Base-by-base conservation (phyloP, 345 rosid genomes). In the Diplotaxis tenuifolia region DNA sequence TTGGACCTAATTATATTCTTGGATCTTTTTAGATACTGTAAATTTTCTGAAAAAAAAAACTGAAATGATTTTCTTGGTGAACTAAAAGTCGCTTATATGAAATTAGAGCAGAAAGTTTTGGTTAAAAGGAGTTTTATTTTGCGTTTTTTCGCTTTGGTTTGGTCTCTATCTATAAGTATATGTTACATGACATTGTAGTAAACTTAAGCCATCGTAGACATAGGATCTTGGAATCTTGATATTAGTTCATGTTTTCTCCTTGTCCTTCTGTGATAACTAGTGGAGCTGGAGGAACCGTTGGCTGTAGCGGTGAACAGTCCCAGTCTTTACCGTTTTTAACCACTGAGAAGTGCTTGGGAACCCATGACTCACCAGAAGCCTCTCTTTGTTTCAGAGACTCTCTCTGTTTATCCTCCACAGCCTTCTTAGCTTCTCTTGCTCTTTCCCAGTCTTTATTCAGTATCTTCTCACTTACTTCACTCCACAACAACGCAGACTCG, bases 401-500 rank as follows among this genome's bases (percentile, higher is more conserved):
- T 66, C 98, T 87, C 28, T 91, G 96, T 57, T 77, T 81, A 45
- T 83, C 87, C 79, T 93, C 98, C 4, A 91, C 70, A 1, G 32
- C 68, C 12, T 67, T 84, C 89, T 94, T 94, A 3, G 86, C 89
- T 73, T 86, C 86, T 16, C 77, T 81, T 18, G 95, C 96, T 78
- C 79, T 86, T 52, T 80, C 85, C 97, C 97, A 94, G 1, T 91
- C 90, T 53, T 82, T 75, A 49, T 57, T 81, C 50, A 91, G 50
- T 34, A 94, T 85, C 27, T 70, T 85, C 74, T 72, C 78, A 84
- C 85, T 89, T 45, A 88, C 84, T 65, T 78, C 84, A 22, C 88
- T 70, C 97, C 98, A 94, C 18, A 94, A 86, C 9, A 65, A 65
- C 0, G 83, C 75, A 0, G 98, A 88, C 77, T 94, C 96, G 23